A percentile compares a stretch with the other conserved stretches of the same genome.
Evolutionary conservation across 805 yeast genomes (phyloP).

Genomic region (Danielia oregonensis): DNA sequence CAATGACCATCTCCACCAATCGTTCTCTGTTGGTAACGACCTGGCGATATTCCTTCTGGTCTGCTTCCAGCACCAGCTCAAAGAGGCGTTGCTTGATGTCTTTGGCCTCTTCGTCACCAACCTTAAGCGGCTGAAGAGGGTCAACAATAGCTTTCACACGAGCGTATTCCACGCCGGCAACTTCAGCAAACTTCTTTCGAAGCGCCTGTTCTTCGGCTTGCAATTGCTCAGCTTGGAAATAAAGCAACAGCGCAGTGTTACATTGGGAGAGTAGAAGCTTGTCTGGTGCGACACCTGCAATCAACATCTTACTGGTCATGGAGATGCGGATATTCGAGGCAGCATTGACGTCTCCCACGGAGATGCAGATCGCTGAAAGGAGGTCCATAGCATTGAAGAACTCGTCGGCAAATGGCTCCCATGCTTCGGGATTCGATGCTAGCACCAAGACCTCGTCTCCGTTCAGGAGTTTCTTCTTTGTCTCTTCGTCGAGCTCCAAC

Average conservation of each 20-base stretch:
- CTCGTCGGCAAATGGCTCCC: slow-evolving; percentile 77
- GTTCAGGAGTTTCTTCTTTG: background rate
- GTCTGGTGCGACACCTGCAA: slow-evolving; percentile 63
- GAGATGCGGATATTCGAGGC: slow-evolving; percentile 61
- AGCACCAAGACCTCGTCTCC: slow-evolving; percentile 18
- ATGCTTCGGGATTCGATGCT: slow-evolving; percentile 44
- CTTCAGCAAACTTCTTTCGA: slow-evolving; percentile 20
- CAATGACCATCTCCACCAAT: slow-evolving; percentile 27
- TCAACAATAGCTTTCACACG: slow-evolving; percentile 14
- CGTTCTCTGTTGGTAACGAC: slow-evolving; percentile 17
- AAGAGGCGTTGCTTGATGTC: slow-evolving; percentile 9
- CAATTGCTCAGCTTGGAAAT: slow-evolving; percentile 60
- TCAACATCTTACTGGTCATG: slow-evolving; percentile 69
- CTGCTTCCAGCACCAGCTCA: slow-evolving; percentile 20
- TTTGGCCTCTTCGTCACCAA: slow-evolving; percentile 9
- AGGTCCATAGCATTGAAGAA: slow-evolving; percentile 74
- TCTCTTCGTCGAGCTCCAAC: background rate
- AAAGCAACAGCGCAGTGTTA: slow-evolving; percentile 66
- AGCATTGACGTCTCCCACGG: slow-evolving; percentile 60
- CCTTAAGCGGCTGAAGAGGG: slow-evolving; percentile 11
- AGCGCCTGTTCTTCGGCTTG: slow-evolving; percentile 45
- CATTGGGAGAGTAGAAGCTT: slow-evolving; percentile 63
- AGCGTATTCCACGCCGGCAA: slow-evolving; percentile 23
- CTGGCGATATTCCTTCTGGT: slow-evolving; percentile 22
- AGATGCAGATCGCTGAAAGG: slow-evolving; percentile 65